Conservation (phyloP, 2,329 filamentous ascomycete genomes). For the Madurella fahalii region DNA sequence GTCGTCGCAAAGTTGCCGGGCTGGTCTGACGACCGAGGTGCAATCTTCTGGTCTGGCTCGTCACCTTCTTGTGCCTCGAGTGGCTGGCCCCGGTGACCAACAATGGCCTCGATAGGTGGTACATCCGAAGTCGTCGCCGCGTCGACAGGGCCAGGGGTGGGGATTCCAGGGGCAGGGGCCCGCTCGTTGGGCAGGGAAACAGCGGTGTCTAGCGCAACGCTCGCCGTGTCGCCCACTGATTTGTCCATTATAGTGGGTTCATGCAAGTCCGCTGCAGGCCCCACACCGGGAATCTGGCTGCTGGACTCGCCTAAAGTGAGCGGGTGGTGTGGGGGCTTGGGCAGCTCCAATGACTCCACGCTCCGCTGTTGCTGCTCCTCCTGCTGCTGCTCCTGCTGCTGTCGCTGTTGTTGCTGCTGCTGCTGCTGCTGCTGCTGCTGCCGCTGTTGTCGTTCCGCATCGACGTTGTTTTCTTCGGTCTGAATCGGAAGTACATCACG, state of each 20-base stretch:
- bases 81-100: conserved; percentile 6
- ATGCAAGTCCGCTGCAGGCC: conserved; percentile 21
- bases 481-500: conserved; percentile 7
- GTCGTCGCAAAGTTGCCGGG: neutral
- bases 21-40: conserved; percentile 8
- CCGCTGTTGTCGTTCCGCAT: neutral
- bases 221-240: conserved; percentile 28
- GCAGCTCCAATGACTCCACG: conserved; percentile 9
- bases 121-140: conserved; percentile 6
- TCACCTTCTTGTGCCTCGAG: conserved; percentile 11
- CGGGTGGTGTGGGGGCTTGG: conserved; percentile 13
- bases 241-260: conserved; percentile 21
- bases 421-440: too few species aligned
- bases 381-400: neutral
- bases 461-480: neutral
- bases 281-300: conserved; percentile 17
- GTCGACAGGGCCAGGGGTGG: conserved; percentile 12
- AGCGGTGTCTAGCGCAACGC: conserved; percentile 23
- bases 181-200: conserved; percentile 26
- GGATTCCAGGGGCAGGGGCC: conserved; percentile 16
- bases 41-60: conserved; percentile 13
- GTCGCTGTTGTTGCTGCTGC: neutral
- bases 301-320: conserved; percentile 16
- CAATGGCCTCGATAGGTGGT: conserved; percentile 5
- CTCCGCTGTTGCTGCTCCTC: conserved; percentile 9